Evolutionary conservation across 2,329 filamentous ascomycete species (phyloP).

Genomic region (Coniochaeta ligniaria): DNA sequence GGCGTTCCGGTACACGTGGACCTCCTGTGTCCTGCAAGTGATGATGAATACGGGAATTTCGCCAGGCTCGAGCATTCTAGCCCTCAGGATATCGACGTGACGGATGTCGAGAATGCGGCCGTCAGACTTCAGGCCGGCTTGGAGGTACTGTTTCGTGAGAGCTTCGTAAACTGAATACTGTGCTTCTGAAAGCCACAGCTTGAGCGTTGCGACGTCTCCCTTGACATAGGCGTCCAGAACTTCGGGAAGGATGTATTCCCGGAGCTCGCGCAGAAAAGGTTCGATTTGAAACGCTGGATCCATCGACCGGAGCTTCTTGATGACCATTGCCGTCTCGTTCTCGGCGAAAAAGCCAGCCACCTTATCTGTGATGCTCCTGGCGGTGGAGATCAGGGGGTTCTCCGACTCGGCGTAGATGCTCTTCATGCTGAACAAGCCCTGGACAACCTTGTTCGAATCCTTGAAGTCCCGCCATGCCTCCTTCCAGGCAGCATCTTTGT

Average conservation of each 20-base stretch:
- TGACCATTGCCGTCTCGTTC: constrained; percentile 94
- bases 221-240: constrained; percentile 98
- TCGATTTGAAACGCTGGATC: constrained; percentile 93
- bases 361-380: constrained; percentile 86
- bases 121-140: constrained; percentile 87
- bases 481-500: constrained; percentile 97
- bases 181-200: constrained; percentile 91
- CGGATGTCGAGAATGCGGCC: constrained; percentile 93
- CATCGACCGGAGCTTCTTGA: constrained; percentile 96
- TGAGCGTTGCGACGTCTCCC: constrained; percentile 78
- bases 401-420: constrained; percentile 91
- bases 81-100: constrained; percentile 80
- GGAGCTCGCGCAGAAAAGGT: constrained; percentile 88
- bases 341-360: constrained; percentile 96
- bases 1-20: constrained; percentile 90
- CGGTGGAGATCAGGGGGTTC: constrained; percentile 89
- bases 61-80: constrained; percentile 74
- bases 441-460: constrained; percentile 81
- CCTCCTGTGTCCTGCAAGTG: constrained; percentile 92
- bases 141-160: constrained; percentile 93
- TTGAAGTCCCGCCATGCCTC: constrained; percentile 97
- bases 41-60: constrained; percentile 95
- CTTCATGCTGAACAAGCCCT: constrained; percentile 81
- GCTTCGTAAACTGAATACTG: constrained; percentile 96
- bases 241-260: constrained; percentile 96